Evolutionary conservation across 768 basidiomycete species (phyloP), one percentile per base, ranked within the genome.

Genomic region (Exidia glandulosa): DNA sequence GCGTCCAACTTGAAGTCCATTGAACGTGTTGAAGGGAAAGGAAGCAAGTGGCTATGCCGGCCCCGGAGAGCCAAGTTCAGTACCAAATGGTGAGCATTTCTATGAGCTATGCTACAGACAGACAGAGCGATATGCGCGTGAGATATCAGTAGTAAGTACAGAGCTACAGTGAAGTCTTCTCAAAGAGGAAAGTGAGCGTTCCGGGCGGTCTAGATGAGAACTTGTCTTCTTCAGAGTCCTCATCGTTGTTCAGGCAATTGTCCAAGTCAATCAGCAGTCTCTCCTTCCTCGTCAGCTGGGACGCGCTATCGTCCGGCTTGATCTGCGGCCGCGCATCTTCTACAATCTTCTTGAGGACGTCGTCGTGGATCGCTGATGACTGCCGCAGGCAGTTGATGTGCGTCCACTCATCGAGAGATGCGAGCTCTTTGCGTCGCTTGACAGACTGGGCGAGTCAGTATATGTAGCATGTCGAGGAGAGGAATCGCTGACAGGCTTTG

Each of bases 111-210:
- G n/a, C n/a, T n/a, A n/a, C n/a, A n/a, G n/a, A n/a, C n/a, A n/a
- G n/a, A n/a, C n/a, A n/a, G n/a, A n/a, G n/a, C n/a, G n/a, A n/a
- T n/a, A n/a, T n/a, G n/a, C n/a, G n/a, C n/a, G n/a, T n/a, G n/a
- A n/a, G n/a, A n/a, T n/a, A n/a, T n/a, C n/a, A n/a, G n/a, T n/a
- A n/a, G n/a, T n/a, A n/a, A n/a, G n/a, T n/a, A n/a, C n/a, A n/a
- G n/a, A n/a, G n/a, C 37, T 60, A 63, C 61, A 64, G 66, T 60
- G 79, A 76, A 34, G 72, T 77, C 65, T 78, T 85, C 68, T 89
- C 86, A 64, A 93, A 92, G 13, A 92, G 65, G 67, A 87, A 90
- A 7, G 87, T 86, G 19, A 91, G 70, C 1, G 85, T 83, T 0
- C 90, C 90, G 2, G 85, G 86, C 6, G 81, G 76, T 23, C 81